These are phyloP conservation scores for Prunus persica DNA, from an alignment of 306 rosid genomes.

Conservation along the genomic window Prunus_persica_NCBIv2 NC_034009.1:37474001-37474500, in stretches of 20 bases:
- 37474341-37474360: background rate
- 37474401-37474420: conserved; percentile 39
- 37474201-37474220: conserved; percentile 39
- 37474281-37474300: background rate
- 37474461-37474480: conserved; percentile 57
- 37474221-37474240: background rate
- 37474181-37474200: background rate
- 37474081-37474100: background rate
- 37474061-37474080: background rate
- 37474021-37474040: no score
- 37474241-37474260: conserved; percentile 31
- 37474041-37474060: background rate
- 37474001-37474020: no score
- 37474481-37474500: conserved; percentile 62
- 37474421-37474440: conserved; percentile 43
- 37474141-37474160: background rate
- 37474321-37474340: background rate
- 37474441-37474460: conserved; percentile 49
- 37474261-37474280: conserved; percentile 3
- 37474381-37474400: conserved; percentile 57
- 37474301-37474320: conserved; percentile 1
- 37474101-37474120: background rate
- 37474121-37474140: conserved; percentile 12
- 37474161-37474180: background rate
- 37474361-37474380: conserved; percentile 6